Percentiles rank a stretch among this genome's conserved stretches.
phyloP scores from a whole-genome alignment of 2,329 filamentous ascomycete species.

The Albifimbria verrucaria region DNA sequence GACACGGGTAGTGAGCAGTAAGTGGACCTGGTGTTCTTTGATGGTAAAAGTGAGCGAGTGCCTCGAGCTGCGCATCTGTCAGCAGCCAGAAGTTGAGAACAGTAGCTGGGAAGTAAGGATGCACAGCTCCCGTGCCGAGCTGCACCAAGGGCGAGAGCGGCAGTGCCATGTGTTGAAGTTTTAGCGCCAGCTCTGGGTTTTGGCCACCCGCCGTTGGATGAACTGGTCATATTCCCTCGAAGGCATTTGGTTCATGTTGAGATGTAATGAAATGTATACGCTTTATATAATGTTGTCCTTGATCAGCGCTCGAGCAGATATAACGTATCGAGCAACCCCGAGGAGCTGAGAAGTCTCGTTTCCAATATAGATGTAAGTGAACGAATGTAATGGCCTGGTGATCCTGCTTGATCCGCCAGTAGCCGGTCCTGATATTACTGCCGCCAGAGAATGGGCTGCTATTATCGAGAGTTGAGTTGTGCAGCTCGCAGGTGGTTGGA shows the following conservation, averaged over 20 bases:
- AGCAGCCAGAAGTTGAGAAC: conserved; percentile 72
- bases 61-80: conserved; percentile 67
- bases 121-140: conserved; percentile 57
- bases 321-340: too few relatives aligned
- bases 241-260: conserved; percentile 21
- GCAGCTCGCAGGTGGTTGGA: too few relatives aligned
- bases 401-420: too few relatives aligned
- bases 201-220: conserved; percentile 30
- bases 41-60: conserved; percentile 69
- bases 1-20: conserved; percentile 62
- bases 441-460: too few relatives aligned
- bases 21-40: conserved; percentile 58
- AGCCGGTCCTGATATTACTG: too few relatives aligned
- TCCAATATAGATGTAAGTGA: too few relatives aligned
- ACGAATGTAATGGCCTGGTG: too few relatives aligned
- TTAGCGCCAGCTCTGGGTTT: conserved; percentile 54
- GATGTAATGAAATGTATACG: not conserved
- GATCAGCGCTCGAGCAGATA: not conserved
- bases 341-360: too few relatives aligned
- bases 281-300: not conserved
- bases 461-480: too few relatives aligned
- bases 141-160: conserved; percentile 65
- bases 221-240: conserved; percentile 27
- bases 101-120: conserved; percentile 62
- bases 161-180: conserved; percentile 64